These are phyloP conservation scores for Carex arenaria DNA, from an alignment of 202 grass and related monocot species.

Conservation along the genomic window DNA sequence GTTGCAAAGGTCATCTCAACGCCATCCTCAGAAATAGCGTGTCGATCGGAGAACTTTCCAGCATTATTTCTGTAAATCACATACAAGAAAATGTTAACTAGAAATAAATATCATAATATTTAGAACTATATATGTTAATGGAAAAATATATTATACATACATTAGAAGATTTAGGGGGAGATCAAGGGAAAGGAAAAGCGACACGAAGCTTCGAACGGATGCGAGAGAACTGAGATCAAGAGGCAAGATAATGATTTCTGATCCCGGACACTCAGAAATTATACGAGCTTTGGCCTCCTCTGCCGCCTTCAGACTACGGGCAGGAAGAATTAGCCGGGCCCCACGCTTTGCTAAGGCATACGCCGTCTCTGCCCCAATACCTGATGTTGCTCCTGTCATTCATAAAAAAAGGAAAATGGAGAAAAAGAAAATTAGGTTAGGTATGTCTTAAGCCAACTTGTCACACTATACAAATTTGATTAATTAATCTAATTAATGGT, in stretches of 20 bases:
- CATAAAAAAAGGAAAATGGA: slow-evolving; percentile 3
- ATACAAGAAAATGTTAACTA: not conserved
- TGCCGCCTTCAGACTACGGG: slow-evolving; percentile 81
- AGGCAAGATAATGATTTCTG: slow-evolving; percentile 69
- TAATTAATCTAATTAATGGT: slow-evolving; percentile 2
- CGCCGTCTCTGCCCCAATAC: slow-evolving; percentile 90
- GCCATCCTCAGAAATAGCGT: slow-evolving; percentile 69
- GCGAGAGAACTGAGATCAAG: slow-evolving; percentile 89
- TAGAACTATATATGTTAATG: not conserved
- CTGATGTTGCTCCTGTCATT: slow-evolving; percentile 73
- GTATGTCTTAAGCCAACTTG: not conserved
- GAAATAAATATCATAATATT: not conserved
- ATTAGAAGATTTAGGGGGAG: slow-evolving; percentile 92
- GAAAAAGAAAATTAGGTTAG: slow-evolving; percentile 3
- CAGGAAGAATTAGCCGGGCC: slow-evolving; percentile 73
- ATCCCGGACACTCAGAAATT: slow-evolving; percentile 37
- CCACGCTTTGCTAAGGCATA: slow-evolving; percentile 63
- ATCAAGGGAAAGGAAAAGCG: slow-evolving; percentile 53
- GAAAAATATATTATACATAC: slow-evolving; percentile 28
- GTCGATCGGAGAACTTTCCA: slow-evolving; percentile 67
- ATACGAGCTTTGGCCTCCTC: slow-evolving; percentile 59
- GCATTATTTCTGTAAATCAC: slow-evolving; percentile 72
- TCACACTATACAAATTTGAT: slow-evolving; percentile 6
- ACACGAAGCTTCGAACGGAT: slow-evolving; percentile 78
- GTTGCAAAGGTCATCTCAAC: slow-evolving; percentile 98